A percentile compares a stretch with the other conserved stretches of the same genome.
phyloP scores from a whole-genome alignment of 257 asterid genomes.

The Capsicum pubescens region DNA sequence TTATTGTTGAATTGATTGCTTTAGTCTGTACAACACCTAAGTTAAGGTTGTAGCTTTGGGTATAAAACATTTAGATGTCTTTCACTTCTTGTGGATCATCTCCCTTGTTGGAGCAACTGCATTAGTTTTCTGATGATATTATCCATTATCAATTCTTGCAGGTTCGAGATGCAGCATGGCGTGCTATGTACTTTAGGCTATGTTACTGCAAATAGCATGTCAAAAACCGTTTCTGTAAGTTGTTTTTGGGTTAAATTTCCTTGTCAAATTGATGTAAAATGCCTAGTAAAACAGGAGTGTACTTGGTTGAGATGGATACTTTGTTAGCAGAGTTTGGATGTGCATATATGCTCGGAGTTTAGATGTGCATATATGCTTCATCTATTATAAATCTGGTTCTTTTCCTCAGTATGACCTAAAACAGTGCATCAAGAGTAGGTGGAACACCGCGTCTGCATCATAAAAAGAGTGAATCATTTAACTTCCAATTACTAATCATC shows the following conservation, averaged over 20 bases:
- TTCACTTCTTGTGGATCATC: background rate
- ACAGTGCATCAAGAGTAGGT: background rate
- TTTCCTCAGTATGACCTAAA: constrained; percentile 17
- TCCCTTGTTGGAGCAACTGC: background rate
- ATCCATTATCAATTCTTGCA: constrained; percentile 39
- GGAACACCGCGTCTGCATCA: background rate
- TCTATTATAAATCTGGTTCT: constrained; percentile 2
- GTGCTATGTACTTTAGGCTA: constrained; percentile 83
- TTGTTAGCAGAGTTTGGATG: background rate
- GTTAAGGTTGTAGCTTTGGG: constrained; percentile 59
- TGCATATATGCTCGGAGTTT: background rate
- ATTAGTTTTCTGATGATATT: constrained; percentile 25
- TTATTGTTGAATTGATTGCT: constrained; percentile 65
- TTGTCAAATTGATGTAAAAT: constrained; percentile 10
- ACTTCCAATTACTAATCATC: background rate
- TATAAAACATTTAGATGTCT: background rate
- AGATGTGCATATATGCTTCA: background rate
- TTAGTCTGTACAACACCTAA: constrained; percentile 66
- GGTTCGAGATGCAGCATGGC: constrained; percentile 93
- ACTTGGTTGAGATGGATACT: constrained; percentile 18
- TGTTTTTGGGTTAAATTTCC: constrained; percentile 5
- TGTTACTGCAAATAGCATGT: constrained; percentile 81
- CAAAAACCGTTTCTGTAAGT: constrained; percentile 77
- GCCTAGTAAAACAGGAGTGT: constrained; percentile 11
- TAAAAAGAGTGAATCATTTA: background rate